Evolutionary conservation across 768 basidiomycete species (phyloP), one percentile per base, ranked within the genome.

Genomic region (Kockovaella imperatae): DNA sequence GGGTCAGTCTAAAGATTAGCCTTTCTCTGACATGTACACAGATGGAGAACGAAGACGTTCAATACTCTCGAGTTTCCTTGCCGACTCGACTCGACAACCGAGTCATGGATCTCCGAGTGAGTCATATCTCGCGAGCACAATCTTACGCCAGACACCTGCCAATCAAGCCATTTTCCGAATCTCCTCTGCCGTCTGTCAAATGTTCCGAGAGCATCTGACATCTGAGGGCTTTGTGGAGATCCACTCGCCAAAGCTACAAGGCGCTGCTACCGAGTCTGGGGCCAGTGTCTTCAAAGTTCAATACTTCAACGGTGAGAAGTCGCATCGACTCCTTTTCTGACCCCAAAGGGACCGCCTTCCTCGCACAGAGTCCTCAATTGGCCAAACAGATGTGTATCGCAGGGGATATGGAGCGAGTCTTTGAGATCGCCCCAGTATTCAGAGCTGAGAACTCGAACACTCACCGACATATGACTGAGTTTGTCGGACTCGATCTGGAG

Each of bases 371-470:
- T 31, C 95, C 95, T 32, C 95, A 99, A 68, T 77, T 97, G 14
- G 87, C 90, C 42, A 99, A 99, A 73, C 95, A 99, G 74, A 99
- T 99, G 95, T 87, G 86, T 52, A 97, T 99, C 61, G 89, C 95
- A 28, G 90, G 88, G 45, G 95, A 97, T 74, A 90, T 97, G 67
- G 95, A 97, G 72, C 80, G 89, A 26, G 95, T 99, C 6, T 99
- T 91, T 73, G 95, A 99, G 74, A 89, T 99, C 52, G 95, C 83
- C 0, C 75, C 75, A 47, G 93, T 97, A 47, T 97, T 97, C 77
- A 87, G 95, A 53, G 95, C 95, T 14, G 95, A 97, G 73, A 82
- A 97, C 71, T 84, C 93, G 39, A 88, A 91, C 73, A 97, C 95
- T 2, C 88, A 96, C 69, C 85, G 95, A 42, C 95, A 99, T 75